Evolutionary conservation across 2,329 filamentous ascomycete genomes (phyloP).

Genomic region (Annulohypoxylon truncatum): DNA sequence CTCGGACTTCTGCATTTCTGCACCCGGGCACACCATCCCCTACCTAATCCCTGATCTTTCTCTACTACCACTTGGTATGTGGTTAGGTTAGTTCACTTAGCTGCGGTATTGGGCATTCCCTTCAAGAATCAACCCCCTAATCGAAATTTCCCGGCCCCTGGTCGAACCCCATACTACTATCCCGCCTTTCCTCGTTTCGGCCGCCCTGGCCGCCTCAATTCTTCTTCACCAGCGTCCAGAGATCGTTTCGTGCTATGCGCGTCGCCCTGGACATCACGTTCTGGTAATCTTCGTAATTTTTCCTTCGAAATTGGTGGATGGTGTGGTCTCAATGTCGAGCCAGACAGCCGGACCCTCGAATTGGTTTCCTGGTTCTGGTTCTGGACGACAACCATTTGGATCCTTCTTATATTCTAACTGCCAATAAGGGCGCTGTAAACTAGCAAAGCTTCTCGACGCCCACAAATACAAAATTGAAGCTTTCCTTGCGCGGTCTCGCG

Average conservation of each 20-base stretch:
- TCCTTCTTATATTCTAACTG: constrained; percentile 33
- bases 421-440: constrained; percentile 30
- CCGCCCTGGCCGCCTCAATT: constrained; percentile 34
- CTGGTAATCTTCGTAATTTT: constrained; percentile 20
- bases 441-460: constrained; percentile 16
- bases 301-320: constrained; percentile 24
- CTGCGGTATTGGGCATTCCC: constrained; percentile 19
- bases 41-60: constrained; percentile 36
- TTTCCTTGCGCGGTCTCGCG: constrained; percentile 1
- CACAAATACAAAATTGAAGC: constrained; percentile 21
- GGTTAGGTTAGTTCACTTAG: constrained; percentile 18
- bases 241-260: constrained; percentile 23
- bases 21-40: constrained; percentile 30
- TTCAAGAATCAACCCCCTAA: constrained; percentile 35
- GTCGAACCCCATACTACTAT: constrained; percentile 37
- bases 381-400: constrained; percentile 39
- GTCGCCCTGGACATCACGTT: constrained; percentile 12
- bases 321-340: constrained; percentile 48
- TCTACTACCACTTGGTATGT: constrained; percentile 1
- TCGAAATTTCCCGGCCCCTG: constrained; percentile 41
- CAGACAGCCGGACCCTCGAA: constrained; percentile 44
- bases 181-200: constrained; percentile 39
- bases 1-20: constrained; percentile 32
- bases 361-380: constrained; percentile 44
- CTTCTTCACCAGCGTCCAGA: constrained; percentile 34